phyloP scores from a whole-genome alignment of 371 early-diverging fungal genomes.

The Gilbertella persicaria region DNA sequence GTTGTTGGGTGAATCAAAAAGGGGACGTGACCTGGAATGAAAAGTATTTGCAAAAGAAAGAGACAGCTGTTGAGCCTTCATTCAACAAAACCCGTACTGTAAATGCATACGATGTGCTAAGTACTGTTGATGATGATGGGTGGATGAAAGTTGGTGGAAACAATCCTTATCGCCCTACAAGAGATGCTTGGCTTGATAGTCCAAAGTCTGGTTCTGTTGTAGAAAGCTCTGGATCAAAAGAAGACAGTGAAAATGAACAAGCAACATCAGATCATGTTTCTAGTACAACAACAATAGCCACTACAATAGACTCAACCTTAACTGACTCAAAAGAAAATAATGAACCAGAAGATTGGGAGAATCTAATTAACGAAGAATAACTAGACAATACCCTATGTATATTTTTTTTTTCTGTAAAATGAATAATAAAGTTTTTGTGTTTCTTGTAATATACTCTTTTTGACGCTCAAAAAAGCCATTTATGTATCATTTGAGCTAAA shows the following conservation, averaged over 20 bases:
- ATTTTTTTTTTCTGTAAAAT: too few relatives aligned
- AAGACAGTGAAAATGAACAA: background rate
- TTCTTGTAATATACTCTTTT: too few relatives aligned
- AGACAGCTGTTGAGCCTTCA: background rate
- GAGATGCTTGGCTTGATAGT: constrained; percentile 17
- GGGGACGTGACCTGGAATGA: constrained; percentile 55
- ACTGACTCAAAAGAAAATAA: background rate
- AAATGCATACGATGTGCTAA: constrained; percentile 29
- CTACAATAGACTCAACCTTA: background rate
- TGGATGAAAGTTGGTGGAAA: constrained; percentile 33
- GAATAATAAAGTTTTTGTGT: too few relatives aligned
- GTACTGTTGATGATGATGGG: constrained; percentile 27
- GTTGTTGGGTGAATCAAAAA: constrained; percentile 62
- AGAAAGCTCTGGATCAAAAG: background rate
- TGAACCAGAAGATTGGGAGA: constrained; percentile 15
- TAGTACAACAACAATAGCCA: background rate
- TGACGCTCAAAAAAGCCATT: too few relatives aligned
- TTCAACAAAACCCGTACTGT: background rate
- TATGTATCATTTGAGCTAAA: too few relatives aligned
- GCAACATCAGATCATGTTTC: too few relatives aligned
- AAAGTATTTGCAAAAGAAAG: constrained; percentile 9
- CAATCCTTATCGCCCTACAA: constrained; percentile 17
- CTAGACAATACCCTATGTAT: too few relatives aligned
- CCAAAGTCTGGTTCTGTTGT: background rate
- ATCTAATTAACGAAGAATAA: constrained; percentile 8